phyloP scores from a whole-genome alignment of 2,329 filamentous ascomycete genomes.

The Cordyceps cicadae region DNA sequence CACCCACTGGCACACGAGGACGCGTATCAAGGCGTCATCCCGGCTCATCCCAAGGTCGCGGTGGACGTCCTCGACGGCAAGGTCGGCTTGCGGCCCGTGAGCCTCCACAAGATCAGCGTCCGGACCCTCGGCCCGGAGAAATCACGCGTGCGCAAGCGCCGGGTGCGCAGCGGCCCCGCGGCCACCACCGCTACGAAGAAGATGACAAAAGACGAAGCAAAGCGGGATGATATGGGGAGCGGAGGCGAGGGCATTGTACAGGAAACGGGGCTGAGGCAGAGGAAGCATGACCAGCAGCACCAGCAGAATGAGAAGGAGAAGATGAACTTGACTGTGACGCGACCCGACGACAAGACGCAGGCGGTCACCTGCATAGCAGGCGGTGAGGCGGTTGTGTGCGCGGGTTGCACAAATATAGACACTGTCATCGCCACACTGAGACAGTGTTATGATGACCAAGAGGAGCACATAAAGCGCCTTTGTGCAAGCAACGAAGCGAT shows the following conservation, averaged over 20 bases:
- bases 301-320: too few species aligned
- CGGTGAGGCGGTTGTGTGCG: not conserved
- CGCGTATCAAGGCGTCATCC: not conserved
- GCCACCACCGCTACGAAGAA: too few species aligned
- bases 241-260: too few species aligned
- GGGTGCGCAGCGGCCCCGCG: too few species aligned
- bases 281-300: too few species aligned
- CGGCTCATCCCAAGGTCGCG: too few species aligned
- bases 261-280: too few species aligned
- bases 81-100: not conserved
- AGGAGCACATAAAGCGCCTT: not conserved
- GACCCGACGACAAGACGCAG: too few species aligned
- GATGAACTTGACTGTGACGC: too few species aligned
- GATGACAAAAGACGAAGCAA: not conserved
- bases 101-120: not conserved
- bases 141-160: not conserved
- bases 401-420: not conserved
- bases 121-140: not conserved
- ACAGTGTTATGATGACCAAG: not conserved
- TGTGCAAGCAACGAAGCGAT: too few species aligned
- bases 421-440: not conserved
- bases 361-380: not conserved
- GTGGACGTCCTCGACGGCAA: not conserved
- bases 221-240: too few species aligned
- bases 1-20: slow-evolving; percentile 1